A percentile compares a stretch with the other conserved stretches of the same genome.
phyloP scores from a whole-genome alignment of 805 yeast species.

The Saccharomycopsis vini region DNA sequence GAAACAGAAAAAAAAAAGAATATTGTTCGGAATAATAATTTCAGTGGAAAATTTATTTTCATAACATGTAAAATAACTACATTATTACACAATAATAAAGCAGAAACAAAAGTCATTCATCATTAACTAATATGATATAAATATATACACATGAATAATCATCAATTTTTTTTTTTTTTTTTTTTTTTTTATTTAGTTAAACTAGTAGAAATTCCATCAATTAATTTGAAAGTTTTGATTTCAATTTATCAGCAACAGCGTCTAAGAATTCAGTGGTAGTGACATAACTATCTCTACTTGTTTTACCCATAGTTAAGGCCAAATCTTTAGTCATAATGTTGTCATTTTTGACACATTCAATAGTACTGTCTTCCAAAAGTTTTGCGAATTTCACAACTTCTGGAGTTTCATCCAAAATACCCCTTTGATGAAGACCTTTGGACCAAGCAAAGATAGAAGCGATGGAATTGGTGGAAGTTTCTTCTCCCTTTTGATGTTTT shows the following conservation, averaged over 20 bases:
- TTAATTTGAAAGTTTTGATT: not conserved
- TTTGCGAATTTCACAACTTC: constrained; percentile 77
- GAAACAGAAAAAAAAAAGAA: not conserved
- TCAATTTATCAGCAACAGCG: constrained; percentile 64
- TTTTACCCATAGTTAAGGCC: constrained; percentile 82
- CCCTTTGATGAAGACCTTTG: constrained; percentile 88
- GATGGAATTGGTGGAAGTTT: constrained; percentile 93
- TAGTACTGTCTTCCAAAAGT: constrained; percentile 69
- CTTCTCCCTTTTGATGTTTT: constrained; percentile 93
- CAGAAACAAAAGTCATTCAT: not conserved
- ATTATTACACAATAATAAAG: not conserved
- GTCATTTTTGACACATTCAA: constrained; percentile 76
- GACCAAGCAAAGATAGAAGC: constrained; percentile 98
- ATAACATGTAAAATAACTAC: too few relatives aligned
- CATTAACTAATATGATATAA: not conserved
- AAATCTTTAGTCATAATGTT: constrained; percentile 94
- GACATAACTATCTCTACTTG: constrained; percentile 73
- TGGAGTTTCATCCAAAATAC: constrained; percentile 78
- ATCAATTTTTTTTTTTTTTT: not conserved
- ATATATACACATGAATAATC: not conserved
- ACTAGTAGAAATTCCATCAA: too few relatives aligned
- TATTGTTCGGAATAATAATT: too few relatives aligned
- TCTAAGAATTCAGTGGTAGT: constrained; percentile 88
- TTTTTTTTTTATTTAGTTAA: not conserved
- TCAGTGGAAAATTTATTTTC: too few relatives aligned